Percentiles rank a stretch among this genome's conserved stretches.
phyloP scores from a whole-genome alignment of 495 filamentous ascomycete species.

The Aspergillus baeticus region DNA sequence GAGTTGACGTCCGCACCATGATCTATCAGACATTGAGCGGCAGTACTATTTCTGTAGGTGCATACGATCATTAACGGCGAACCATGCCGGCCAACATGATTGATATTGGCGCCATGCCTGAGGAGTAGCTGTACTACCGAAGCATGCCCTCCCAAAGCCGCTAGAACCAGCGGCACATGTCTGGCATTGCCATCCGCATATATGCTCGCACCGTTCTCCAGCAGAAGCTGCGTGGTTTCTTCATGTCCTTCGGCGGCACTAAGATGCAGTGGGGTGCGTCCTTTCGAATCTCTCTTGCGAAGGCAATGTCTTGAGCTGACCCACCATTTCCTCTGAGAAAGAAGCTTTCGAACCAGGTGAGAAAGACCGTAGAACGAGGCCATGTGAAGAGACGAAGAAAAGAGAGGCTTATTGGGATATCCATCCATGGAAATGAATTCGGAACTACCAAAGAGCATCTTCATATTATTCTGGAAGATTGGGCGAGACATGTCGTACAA shows the following conservation, averaged over 20 bases:
- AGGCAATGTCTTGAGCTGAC: not conserved
- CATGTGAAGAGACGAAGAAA: not conserved
- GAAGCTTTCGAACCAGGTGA: not conserved
- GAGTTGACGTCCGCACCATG: too few species aligned
- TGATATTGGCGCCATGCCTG: too few species aligned
- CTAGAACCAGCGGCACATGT: too few species aligned
- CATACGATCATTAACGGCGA: too few species aligned
- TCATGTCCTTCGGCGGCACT: not conserved
- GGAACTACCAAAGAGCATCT: not conserved
- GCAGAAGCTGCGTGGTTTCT: not conserved
- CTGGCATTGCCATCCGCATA: too few species aligned
- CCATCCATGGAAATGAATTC: too few species aligned
- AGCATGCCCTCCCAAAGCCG: too few species aligned
- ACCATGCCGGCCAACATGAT: too few species aligned
- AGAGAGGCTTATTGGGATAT: too few species aligned
- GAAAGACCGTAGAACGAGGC: not conserved
- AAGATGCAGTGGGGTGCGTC: not conserved
- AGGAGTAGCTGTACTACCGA: too few species aligned
- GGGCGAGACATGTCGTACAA: not conserved
- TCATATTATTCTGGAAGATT: not conserved
- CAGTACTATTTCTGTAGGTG: too few species aligned
- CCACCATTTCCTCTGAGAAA: not conserved
- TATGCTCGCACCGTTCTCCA: not conserved
- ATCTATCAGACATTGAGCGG: too few species aligned
- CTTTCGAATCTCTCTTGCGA: not conserved